Evolutionary conservation across 1,284 basidiomycete genomes (phyloP), one percentile per base, ranked within the genome.

Genomic region (Leucoagaricus sp.): DNA sequence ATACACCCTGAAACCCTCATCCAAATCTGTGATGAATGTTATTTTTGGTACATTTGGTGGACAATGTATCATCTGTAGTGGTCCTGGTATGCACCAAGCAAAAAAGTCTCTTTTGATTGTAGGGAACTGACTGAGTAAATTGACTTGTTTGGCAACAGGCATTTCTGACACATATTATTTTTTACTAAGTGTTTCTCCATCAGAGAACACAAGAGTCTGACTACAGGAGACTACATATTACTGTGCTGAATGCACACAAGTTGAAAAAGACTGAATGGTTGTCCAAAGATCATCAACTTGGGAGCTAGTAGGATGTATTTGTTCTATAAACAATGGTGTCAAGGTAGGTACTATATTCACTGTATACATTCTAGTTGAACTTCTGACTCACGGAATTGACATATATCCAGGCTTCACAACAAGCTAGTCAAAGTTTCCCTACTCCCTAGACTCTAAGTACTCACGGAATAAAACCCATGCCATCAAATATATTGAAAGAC

Each of bases 241-340:
- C 67, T 98, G 95, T 65, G 93, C 94, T 3, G 94, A 96, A 74
- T 99, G 97, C 68, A 98, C 95, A 25, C 80, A 94, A 52, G 76
- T 99, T 54, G 97, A 99, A 72, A 98, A 99, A 69, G 96, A 98
- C 68, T 79, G 97, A 29, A 99, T 70, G 97, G 97, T 0, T 99
- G 97, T 76, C 96, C 96, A 1, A 98, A 98, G 81, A 96, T 99
- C 63, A 94, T 99, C 65, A 99, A 99, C 68, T 79, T 97, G n/a
- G 94, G 95, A 59, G 90, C 92, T n/a, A 92, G 89, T 67, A 79
- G 92, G 65, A 94, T 92, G 48, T 93, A 95, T 70, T 71, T 94
- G 46, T 95, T 95, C 79, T 95, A 94, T 65, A 92, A 94, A 70
- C 77, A 91, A 61, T 84, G 91, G 68, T 81, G 90, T 66, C 74